Evolutionary conservation across 306 rosid genomes (phyloP).

Genomic region (Carpinus fangiana): DNA sequence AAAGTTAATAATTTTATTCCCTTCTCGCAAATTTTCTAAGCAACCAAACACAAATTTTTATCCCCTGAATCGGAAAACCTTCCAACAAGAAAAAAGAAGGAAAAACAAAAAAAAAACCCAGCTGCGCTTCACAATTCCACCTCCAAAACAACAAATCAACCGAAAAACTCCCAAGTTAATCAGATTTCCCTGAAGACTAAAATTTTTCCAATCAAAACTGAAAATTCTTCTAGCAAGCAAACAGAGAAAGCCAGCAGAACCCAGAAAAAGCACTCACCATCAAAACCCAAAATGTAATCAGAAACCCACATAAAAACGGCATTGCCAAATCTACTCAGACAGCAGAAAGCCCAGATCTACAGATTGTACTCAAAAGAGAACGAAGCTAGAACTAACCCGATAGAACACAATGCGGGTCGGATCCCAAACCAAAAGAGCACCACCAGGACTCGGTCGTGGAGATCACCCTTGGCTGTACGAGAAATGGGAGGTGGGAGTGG

Average conservation of each 20-base stretch:
- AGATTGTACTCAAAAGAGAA: constrained; percentile 1
- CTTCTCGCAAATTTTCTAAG: not conserved
- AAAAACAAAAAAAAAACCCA: no score
- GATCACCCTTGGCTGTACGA: not conserved
- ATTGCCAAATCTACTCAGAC: constrained; percentile 9
- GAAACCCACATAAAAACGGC: constrained; percentile 10
- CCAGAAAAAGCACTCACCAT: no score
- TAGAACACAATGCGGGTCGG: constrained; percentile 27
- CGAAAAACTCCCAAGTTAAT: no score
- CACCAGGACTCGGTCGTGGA: not conserved
- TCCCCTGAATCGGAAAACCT: not conserved
- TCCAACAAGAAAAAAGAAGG: not conserved
- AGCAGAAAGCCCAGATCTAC: constrained; percentile 42
- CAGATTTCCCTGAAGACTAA: not conserved
- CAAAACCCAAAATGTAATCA: not conserved
- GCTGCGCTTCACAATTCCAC: no score
- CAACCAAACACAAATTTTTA: constrained; percentile 3
- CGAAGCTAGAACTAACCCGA: constrained; percentile 18
- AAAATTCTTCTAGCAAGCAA: not conserved
- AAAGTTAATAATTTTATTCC: not conserved
- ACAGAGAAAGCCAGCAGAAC: not conserved
- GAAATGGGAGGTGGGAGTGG: not conserved
- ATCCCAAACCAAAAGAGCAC: constrained; percentile 25
- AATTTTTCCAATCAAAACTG: not conserved
- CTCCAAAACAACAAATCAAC: no score